phyloP scores from a whole-genome alignment of 208 protist species.

The Acanthamoeba triangularis region DNA sequence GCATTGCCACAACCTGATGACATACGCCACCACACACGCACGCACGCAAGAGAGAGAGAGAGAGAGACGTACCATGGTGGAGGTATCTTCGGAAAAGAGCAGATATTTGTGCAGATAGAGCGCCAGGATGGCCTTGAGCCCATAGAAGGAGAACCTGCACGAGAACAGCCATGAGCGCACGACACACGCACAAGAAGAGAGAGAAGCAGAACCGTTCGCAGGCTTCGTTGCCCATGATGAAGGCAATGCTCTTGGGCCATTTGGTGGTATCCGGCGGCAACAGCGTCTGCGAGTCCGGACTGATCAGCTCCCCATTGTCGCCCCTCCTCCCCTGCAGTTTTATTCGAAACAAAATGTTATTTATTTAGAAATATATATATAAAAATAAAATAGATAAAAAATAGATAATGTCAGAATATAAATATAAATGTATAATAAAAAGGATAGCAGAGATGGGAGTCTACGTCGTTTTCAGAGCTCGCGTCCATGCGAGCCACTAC shows the following conservation, averaged over 20 bases:
- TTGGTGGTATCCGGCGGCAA: constrained; percentile 36
- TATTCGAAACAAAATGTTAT: not conserved
- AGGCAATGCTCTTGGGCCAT: constrained; percentile 75
- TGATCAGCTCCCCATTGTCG: not conserved
- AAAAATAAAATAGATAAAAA: not conserved
- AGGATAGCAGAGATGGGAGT: not conserved
- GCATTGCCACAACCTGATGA: not conserved
- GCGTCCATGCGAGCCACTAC: constrained; percentile 43
- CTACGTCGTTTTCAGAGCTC: not conserved
- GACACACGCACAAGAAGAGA: not conserved
- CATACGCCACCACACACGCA: not conserved
- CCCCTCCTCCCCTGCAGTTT: not conserved
- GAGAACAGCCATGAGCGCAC: not conserved
- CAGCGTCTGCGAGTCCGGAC: not conserved
- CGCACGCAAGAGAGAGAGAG: not conserved
- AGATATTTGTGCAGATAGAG: constrained; percentile 77
- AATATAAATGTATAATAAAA: not conserved
- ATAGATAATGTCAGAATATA: no score
- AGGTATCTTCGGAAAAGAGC: constrained; percentile 61
- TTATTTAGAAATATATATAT: not conserved
- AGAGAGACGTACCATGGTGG: constrained; percentile 20
- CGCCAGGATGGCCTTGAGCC: constrained; percentile 78
- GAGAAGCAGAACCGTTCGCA: constrained; percentile 76
- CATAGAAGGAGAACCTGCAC: constrained; percentile 64
- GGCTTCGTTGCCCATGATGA: constrained; percentile 83